phyloP scores from a whole-genome alignment of 1,139 yeast species.

The Debaryomyces sp. region DNA sequence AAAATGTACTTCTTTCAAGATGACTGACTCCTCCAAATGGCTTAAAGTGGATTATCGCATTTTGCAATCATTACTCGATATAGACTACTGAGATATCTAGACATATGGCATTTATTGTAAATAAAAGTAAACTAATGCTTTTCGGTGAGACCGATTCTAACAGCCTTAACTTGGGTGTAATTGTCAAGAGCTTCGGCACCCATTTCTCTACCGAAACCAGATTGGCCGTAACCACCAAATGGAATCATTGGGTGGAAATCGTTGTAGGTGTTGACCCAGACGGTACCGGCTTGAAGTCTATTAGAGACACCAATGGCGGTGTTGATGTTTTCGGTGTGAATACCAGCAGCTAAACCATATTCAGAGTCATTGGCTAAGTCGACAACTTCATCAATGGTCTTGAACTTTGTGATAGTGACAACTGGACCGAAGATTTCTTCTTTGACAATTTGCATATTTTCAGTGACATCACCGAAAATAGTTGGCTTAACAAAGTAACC shows the following conservation, averaged over 20 bases:
- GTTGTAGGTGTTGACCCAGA: slow-evolving; percentile 86
- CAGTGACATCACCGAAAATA: slow-evolving; percentile 69
- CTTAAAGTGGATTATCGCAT: background rate
- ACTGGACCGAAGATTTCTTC: slow-evolving; percentile 93
- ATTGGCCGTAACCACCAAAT: slow-evolving; percentile 84
- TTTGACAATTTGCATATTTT: slow-evolving; percentile 66
- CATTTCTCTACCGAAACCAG: slow-evolving; percentile 93
- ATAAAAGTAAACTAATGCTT: slow-evolving; percentile 4
- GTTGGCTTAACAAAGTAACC: slow-evolving; percentile 85
- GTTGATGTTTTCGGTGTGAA: slow-evolving; percentile 70
- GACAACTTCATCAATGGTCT: slow-evolving; percentile 70
- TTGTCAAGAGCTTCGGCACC: slow-evolving; percentile 82
- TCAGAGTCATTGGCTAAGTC: slow-evolving; percentile 70
- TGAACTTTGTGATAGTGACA: slow-evolving; percentile 72
- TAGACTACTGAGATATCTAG: background rate
- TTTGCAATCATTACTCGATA: background rate
- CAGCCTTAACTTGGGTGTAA: slow-evolving; percentile 83
- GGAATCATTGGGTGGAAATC: slow-evolving; percentile 81
- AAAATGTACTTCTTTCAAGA: too few relatives aligned
- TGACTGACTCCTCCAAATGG: too few relatives aligned
- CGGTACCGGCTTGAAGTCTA: slow-evolving; percentile 76
- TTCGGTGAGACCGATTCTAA: slow-evolving; percentile 45
- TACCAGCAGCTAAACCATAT: slow-evolving; percentile 84
- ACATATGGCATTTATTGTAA: background rate
- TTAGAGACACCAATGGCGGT: slow-evolving; percentile 69